Evolutionary conservation across 805 yeast species (phyloP), one percentile per base, ranked within the genome.

Genomic region (Torulaspora quercuum): DNA sequence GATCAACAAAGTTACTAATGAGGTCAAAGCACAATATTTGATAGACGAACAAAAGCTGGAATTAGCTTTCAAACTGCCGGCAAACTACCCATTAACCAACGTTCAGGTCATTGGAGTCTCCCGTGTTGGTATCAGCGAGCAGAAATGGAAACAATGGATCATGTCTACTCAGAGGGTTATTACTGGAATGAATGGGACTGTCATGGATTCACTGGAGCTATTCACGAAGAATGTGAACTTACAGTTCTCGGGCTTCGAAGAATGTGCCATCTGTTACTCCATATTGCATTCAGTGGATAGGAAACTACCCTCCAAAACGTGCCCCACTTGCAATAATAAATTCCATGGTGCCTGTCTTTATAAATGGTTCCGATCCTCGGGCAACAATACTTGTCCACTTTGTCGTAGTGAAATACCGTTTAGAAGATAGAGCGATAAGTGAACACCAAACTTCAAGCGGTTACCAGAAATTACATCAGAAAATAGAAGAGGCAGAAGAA

Each of bases 331-430:
- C 71, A 78, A 78, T 54, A 90, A 92, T 69, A 86, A 83, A 58
- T 92, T 89, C 70, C 99, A 92, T 61, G 80, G 95, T 6, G 95
- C 92, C 3, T 92, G 99, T 70, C 68, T 92, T 27, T 89, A 87
- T 70, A 85, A 89, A 59, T 92, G 99, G 99, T 92, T 92, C 65
- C 85, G 86, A 67, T 88, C 95, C 49, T 84, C 95, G 9, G 94
- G 92, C 25, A 75, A 85, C 37, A 84, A 86, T 48, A 82, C 95
- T 2, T 92, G 99, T 67, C 99, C 99, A 25, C 68, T 92, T 55
- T 92, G 99, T 65, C 81, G 98, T 54, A 48, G 61, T 15, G 64
- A 57, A 24, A 57, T 59, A 26, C 53, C 61, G 21, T 54, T 59
- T 19, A 52, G 57, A 36, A 50, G 50, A 36, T 59, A 37, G 38